Evolutionary conservation across 2,329 filamentous ascomycete genomes (phyloP), one percentile per base, ranked within the genome.

Genomic region (Fusarium redolens): DNA sequence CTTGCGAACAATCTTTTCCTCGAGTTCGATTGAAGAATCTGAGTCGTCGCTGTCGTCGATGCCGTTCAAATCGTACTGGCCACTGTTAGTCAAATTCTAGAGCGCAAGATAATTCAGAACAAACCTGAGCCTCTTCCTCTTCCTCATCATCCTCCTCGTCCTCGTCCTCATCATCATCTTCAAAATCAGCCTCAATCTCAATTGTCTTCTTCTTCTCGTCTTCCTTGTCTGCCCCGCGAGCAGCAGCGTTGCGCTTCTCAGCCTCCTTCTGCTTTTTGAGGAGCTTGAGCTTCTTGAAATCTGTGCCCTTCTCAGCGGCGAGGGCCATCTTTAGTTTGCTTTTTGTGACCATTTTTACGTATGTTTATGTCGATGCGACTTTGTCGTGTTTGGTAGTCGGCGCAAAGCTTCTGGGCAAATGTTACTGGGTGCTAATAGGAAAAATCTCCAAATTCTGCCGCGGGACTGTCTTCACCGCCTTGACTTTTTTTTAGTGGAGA

Each of bases 21-120:
- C 92, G 81, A 93, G 91, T 81, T 96, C 93, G 59, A 94, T 87
- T 72, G 92, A 91, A 70, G 93, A 92, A 75, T 96, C 92, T 43
- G 86, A 88, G 68, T 83, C 84, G 69, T 91, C 89, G 79, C 88
- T 89, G 73, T 91, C 89, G 79, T 92, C 86, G 74, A 92, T 82
- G 52, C 83, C 88, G 17, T 86, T 85, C 65, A 88, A 82, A 74
- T 91, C 86, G 75, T 88, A 79, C 85, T 88, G 75, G 17, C 7
- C 15, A 37, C 57, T 30, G 43, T 52, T 47, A 50, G 57, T 38
- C 10, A 33, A 37, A 44, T 35, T 25, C 55, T 45, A 13, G 15
- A 7, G 25, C 18, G 28, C 43, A 65, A 66, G 60, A 38, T 18
- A 12, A 30, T 11, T 4, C 9, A 14, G 14, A 17, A 58, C 79